Base-by-base conservation (phyloP, 192 early-diverging fungal genomes). In the Phycomyces nitens region DNA sequence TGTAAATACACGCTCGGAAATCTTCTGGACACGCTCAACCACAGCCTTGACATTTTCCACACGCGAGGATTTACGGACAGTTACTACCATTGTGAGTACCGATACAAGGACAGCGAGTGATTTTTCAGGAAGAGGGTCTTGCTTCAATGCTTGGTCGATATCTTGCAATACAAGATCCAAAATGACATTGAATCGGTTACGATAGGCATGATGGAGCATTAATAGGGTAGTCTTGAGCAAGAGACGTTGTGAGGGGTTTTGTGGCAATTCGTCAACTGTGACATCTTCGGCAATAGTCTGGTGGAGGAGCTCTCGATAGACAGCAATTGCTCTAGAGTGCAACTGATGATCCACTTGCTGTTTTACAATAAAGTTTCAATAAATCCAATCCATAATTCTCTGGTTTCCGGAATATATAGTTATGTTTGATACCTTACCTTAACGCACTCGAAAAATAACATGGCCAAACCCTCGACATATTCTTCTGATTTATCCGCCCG, bases 401-500 rank as follows among this genome's bases (percentile, higher is more conserved):
- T 40, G 21, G 9, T 53, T 14, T n/a, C n/a, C n/a, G n/a, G 22
- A 52, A 23, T 23, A 14, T 39, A 16, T 27, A 27, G 8, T 12
- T 6, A 22, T 41, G 7, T 16, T 52, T 1, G 8, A 64, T 60
- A 42, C 27, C 60, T 71, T 58, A 84, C 78, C 67, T 95, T 92
- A 67, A 94, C 80, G 27, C 86, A 82, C 64, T 98, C 94, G 68
- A 89, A 91, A 56, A 90, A 88, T 51, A 98, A 58, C 62, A 93
- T 80, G 2, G 88, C 81, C 53, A 95, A 63, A 23, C 93, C 93
- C 43, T 96, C 89, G 0, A 77, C 70, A 73, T 85, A 91, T 6
- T 74, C 72, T 27, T 70, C 76, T 39, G 74, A 66, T 11, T 80
- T 76, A 43, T 71, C 55, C 22, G 77, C 69, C 16, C 58, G 65